Conservation (phyloP, 768 basidiomycete genomes). For the Suillus decipiens region DNA sequence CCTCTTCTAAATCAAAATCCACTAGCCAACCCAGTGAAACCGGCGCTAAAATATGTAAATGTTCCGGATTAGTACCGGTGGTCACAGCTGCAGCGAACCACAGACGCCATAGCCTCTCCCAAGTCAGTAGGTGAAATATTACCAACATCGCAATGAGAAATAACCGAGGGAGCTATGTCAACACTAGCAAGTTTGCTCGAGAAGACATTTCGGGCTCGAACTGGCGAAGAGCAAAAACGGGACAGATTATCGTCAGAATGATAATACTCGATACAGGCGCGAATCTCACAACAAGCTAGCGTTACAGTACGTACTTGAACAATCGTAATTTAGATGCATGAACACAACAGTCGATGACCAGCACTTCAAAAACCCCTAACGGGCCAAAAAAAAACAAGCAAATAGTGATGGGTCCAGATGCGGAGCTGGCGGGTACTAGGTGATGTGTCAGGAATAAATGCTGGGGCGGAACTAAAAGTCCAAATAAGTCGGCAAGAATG, state of each 20-base stretch:
- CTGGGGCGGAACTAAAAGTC: not conserved
- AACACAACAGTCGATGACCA: not conserved
- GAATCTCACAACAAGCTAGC: conserved; percentile 1
- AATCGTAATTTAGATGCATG: conserved; percentile 5
- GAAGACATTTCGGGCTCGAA: not conserved
- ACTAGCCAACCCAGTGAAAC: not conserved
- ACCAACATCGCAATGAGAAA: not conserved
- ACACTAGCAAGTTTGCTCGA: not conserved
- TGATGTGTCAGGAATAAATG: conserved; percentile 5
- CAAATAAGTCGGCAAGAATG: conserved; percentile 1
- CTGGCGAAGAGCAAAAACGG: not conserved
- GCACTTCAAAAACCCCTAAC: conserved; percentile 7
- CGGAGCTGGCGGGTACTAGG: not conserved
- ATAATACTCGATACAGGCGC: conserved; percentile 8
- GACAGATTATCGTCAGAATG: conserved; percentile 4
- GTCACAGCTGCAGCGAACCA: too few species aligned
- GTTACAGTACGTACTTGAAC: conserved; percentile 8
- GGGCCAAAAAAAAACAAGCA: conserved; percentile 4
- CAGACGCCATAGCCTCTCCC: not conserved
- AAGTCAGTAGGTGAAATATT: not conserved
- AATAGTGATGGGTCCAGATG: conserved; percentile 5
- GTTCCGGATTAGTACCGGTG: too few species aligned
- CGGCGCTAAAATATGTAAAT: not conserved
- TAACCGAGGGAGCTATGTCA: not conserved
- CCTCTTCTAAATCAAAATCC: not conserved